Base-by-base conservation (phyloP, 2,329 filamentous ascomycete genomes). In the Beauveria australis region DNA sequence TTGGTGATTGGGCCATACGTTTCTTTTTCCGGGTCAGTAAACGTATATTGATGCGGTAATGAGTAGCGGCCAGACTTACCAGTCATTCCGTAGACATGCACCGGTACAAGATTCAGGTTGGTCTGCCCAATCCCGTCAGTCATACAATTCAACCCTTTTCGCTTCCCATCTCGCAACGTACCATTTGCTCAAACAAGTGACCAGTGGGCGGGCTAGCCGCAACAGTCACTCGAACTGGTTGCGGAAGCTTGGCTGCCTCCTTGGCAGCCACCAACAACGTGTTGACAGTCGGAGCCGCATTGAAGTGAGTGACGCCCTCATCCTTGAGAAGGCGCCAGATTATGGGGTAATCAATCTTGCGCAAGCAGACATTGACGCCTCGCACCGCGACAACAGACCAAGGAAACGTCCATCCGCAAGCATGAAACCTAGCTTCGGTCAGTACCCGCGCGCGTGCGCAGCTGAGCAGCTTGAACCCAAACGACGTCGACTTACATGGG, bases 1-100 rank as follows among this genome's bases (percentile, higher is more conserved):
- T 95, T 96, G 1, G 92, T 97, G 63, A 97, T 93, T 10, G 94
- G 94, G 0, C 94, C 94, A 69, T 97, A 97, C 0, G 93, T 97
- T 76, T 97, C 83, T 75, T 28, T 3, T 30, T 43, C 24, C 2
- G 19, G 3, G 40, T 44, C 28, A 61, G 41, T 46, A 10, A 9
- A 51, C 18, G 30, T 16, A n/a, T 14, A 4, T 22, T 5, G 19
- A 18, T 24, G 19, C 26, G 19, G 48, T 6, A 30, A 14, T 19
- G 26, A 18, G 24, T 1, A 5, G 6, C 6, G 41, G 16, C 5
- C 4, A 57, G 12, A 59, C 67, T 54, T 60, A 75, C 73, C 73
- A 1, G 85, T 88, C 75, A 89, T 73, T 44, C 94, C 94, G 72
- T 99, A 99, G 8, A 96, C 92, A 71, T 99, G 94, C 1, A 97